Base-by-base conservation (phyloP, 345 rosid species). In the Clausena lansium region DNA sequence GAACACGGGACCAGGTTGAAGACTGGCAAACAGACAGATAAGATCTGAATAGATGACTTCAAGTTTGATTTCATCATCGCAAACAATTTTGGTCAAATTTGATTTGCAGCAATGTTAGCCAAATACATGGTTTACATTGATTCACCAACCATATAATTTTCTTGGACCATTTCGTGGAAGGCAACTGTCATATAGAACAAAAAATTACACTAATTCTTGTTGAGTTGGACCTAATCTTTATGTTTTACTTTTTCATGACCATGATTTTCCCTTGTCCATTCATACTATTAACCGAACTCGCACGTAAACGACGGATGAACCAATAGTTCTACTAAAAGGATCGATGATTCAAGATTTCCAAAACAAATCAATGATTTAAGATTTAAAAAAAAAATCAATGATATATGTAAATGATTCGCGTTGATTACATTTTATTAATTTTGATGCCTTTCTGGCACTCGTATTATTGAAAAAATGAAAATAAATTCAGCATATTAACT, bases 31-130 rank as follows among this genome's bases (percentile, higher is more conserved):
- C 61, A 41, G 69, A 39, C 1, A 17, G 15, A 66, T 33, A 24
- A 19, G 75, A 24, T 27, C 17, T 17, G 10, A 25, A 64, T 45
- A 32, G 77, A 63, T 28, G 36, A 50, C 65, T 11, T 30, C 67
- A 9, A 28, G 25, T 62, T 70, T 38, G 67, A 74, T 63, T 80
- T 64, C 25, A 76, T 71, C 25, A 41, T 32, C 8, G 8, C 27
- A 9, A 32, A 4, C 50, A 19, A 39, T 4, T 39, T 63, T 13
- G 41, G 57, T 81, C 78, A 81, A 74, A 74, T 60, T 77, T 65
- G 59, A 73, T 71, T 45, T 19, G 30, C 60, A 35, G 25, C 4
- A 15, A 33, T 4, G 38, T 45, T n/a, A 63, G 66, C 19, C 39
- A 28, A 57, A 65, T 3, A 14, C 4, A 36, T 4, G 7, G 66